Base-by-base conservation (phyloP, 371 early-diverging fungal species). In the Apophysomyces trapeziformis region DNA sequence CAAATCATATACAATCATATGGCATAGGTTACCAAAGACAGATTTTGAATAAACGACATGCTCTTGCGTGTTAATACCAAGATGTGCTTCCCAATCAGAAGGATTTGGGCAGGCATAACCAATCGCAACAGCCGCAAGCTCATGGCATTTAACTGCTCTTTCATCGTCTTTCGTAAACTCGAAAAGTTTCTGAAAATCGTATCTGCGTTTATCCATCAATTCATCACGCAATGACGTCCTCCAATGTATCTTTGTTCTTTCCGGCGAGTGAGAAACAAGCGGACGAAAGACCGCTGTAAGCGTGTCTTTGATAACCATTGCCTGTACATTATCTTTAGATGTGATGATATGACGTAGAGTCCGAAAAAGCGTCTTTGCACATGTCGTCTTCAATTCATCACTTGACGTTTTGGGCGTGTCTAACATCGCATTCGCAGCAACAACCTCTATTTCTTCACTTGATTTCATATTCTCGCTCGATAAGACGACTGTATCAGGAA, bases 1-100 rank as follows among this genome's bases (percentile, higher is more conserved):
- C 12, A 77, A 60, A 14, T 70, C 69, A 45, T 69, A 77, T 5
- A 77, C 69, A 21, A 78, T n/a, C 79, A 78, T 78, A 44, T 73
- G 76, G 59, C 76, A 78, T 1, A 75, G 16, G 9, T 65, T 63
- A 2, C 72, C 72, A 67, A 78, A 71, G 0, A 70, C 64, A 18
- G 47, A 38, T 6, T 57, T 68, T 18, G 60, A 57, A 35, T 56
- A 38, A 0, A 71, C 50, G 8, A 76, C 67, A 11, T 50, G 21
- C 39, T 63, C 57, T n/a, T 37, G 41, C 18, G n/a, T n/a, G 0
- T 1, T 16, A 12, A 72, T 16, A 7, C 76, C 72, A 3, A 73
- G 44, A 0, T 32, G 41, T 0, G 18, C n/a, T 6, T 60, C 71
- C 72, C 74, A 74, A 13, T 65, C 41, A 0, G 45, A 16, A 6